Base-by-base conservation (phyloP, 768 basidiomycete species). In the Hemileccinum impolitum region DNA sequence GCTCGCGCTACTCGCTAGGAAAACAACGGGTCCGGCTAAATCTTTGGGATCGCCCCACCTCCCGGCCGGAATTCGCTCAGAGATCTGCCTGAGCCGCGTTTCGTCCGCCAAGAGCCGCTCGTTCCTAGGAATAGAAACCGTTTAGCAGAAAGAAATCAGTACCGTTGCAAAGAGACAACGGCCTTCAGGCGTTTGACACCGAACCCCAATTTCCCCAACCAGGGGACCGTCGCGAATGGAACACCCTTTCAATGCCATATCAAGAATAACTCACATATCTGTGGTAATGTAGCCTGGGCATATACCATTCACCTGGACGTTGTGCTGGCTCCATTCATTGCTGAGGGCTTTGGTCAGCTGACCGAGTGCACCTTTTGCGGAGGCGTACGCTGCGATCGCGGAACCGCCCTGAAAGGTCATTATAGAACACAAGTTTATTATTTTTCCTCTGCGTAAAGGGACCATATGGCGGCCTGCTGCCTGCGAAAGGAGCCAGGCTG, bases 301-400 rank as follows among this genome's bases (percentile, higher is more conserved):
- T 55, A 95, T 88, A 19, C 79, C 87, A 63, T 94, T 94, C 15
- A 94, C 90, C 66, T 92, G 86, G 45, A 95, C 81, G 56, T 90
- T 91, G 59, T 89, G 80, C 60, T 78, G 77, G 52, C 88, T 87
- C 93, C 94, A 96, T 66, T 95, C 94, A 67, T 96, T 96, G 59
- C 86, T 84, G 60, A 95, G 80, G 3, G 92, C 87, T 70, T 94
- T 94, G 23, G 91, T 90, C 58, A 91, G 74, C 63, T 87, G 86
- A 10, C 87, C 88, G 28, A 91, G 74, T 17, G 89, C 90, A 48
- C 91, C 91, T 66, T 94, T 95, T 9, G 94, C 88, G 4, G 94
- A 83, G 2, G 93, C 90, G 62, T 95, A 95, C 11, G 94, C 94
- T n/a, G 93, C 91, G 36, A 95, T 78, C 13, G 82, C 85, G 44